Base-by-base conservation (phyloP, 257 asterid species). In the Solanum infundibuliforme region DNA sequence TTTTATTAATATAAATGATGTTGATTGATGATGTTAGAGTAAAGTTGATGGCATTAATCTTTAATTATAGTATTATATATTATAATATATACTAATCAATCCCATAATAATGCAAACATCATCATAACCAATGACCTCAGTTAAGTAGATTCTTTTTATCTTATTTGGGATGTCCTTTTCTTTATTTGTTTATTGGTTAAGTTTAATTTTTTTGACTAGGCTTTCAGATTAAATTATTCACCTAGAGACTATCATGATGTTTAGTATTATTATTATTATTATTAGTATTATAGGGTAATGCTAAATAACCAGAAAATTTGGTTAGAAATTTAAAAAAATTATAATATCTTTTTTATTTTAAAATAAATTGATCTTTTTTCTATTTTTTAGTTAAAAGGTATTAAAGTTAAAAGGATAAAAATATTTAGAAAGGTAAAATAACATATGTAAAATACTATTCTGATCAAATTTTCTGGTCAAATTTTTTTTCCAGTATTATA, bases 131-230 rank as follows among this genome's bases (percentile, higher is more conserved):
- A 87, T 86, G 86, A 69, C 85, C 83, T 69, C 58, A 88, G 86
- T 84, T 73, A 89, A 77, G 89, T 86, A 85, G 84, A 88, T 88
- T 89, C 84, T 66, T 90, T 87, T 71, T 74, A 18, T 88, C 86
- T 83, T 86, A 77, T 55, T 90, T 88, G 29, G 60, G 62, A 43
- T 86, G 88, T 23, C 86, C n/a, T 81, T 84, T 68, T 88, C 66
- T 52, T 1, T 48, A 29, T 27, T 20, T 68, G 34, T 90, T 86
- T 90, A 90, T 90, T 91, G 83, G 55, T 71, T 62, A 87, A 66
- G 75, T 87, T 62, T 79, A 43, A 87, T 84, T 60, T 85, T 52
- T 83, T 38, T 84, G 36, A 76, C 81, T 23, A 25, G 84, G 20
- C 68, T 41, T 58, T 3, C 20, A 29, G 14, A 18, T 46, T 46